Percentiles rank a stretch among this genome's conserved stretches.
Conservation (phyloP, 208 protist species). For the Phytomonas sp. region DNA sequence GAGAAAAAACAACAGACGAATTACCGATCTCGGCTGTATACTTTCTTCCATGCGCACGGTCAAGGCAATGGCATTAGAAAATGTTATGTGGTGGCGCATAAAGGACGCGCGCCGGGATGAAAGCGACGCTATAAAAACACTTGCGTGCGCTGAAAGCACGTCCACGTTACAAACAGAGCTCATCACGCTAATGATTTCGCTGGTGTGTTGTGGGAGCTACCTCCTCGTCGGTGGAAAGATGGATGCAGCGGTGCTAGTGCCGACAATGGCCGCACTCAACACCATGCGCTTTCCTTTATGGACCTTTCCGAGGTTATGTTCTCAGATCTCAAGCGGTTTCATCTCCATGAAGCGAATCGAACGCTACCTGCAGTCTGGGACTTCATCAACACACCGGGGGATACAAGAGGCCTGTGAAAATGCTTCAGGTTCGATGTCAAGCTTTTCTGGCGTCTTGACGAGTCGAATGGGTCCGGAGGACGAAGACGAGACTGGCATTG, state of each 20-base stretch:
- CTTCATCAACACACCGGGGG: slow-evolving; percentile 12
- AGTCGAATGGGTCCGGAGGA: not conserved
- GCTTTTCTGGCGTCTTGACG: not conserved
- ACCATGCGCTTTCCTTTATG: slow-evolving; percentile 63
- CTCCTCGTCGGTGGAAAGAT: slow-evolving; percentile 43
- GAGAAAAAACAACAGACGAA: slow-evolving; percentile 35
- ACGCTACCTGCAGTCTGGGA: slow-evolving; percentile 29
- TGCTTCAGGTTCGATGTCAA: not conserved
- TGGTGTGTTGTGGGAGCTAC: slow-evolving; percentile 53
- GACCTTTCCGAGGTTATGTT: slow-evolving; percentile 53
- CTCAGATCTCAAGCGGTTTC: slow-evolving; percentile 45
- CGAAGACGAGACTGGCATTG: not conserved
- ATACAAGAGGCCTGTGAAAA: slow-evolving; percentile 8
- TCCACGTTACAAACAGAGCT: slow-evolving; percentile 46
- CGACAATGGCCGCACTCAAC: slow-evolving; percentile 61
- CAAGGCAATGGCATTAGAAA: slow-evolving; percentile 60
- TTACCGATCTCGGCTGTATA: slow-evolving; percentile 49
- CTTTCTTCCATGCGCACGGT: slow-evolving; percentile 64
- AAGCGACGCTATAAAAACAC: slow-evolving; percentile 30
- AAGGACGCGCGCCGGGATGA: slow-evolving; percentile 30
- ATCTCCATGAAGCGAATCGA: slow-evolving; percentile 55
- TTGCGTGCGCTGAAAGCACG: slow-evolving; percentile 31
- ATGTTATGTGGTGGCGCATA: slow-evolving; percentile 28
- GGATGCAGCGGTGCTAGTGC: slow-evolving; percentile 56
- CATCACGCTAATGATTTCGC: slow-evolving; percentile 47